Percentiles rank a stretch among this genome's conserved stretches.
These are phyloP conservation scores for Serendipita sp. DNA, from an alignment of 768 basidiomycete genomes.

Conservation along the genomic window DNA sequence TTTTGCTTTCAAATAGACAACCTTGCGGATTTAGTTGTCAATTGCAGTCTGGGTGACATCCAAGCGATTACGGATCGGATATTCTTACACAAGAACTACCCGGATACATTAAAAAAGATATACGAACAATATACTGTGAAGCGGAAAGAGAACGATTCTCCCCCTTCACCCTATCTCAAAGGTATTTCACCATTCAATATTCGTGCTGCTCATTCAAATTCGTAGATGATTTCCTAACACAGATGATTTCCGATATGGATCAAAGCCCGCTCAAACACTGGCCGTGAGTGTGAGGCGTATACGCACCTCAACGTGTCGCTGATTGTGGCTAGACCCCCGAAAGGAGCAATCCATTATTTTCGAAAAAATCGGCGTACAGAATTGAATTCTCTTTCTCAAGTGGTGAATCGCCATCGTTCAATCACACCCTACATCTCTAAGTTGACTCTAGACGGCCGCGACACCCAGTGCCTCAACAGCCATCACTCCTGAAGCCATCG, in stretches of 20 bases:
- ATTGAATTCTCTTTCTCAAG: not conserved
- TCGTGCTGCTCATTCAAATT: too few relatives aligned
- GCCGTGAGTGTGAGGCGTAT: not conserved
- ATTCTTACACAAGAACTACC: too few relatives aligned
- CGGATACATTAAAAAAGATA: not conserved
- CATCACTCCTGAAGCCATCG: not conserved
- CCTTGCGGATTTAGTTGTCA: too few relatives aligned
- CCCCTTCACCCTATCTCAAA: not conserved
- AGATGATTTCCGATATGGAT: not conserved
- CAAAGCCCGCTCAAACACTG: slow-evolving; percentile 2
- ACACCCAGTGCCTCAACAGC: not conserved
- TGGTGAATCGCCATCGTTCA: not conserved
- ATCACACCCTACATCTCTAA: not conserved
- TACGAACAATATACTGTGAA: not conserved
- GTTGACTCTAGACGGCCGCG: not conserved
- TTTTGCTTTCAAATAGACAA: not conserved
- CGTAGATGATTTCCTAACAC: not conserved
- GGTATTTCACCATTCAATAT: not conserved
- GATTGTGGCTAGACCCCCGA: not conserved
- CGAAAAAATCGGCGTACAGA: not conserved
- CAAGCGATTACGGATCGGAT: not conserved
- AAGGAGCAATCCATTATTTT: not conserved
- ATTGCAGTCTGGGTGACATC: not conserved
- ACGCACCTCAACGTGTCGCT: not conserved
- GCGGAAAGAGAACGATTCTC: not conserved